phyloP scores from a whole-genome alignment of 305 asterid genomes.

The Fraxinus latifolia region DNA sequence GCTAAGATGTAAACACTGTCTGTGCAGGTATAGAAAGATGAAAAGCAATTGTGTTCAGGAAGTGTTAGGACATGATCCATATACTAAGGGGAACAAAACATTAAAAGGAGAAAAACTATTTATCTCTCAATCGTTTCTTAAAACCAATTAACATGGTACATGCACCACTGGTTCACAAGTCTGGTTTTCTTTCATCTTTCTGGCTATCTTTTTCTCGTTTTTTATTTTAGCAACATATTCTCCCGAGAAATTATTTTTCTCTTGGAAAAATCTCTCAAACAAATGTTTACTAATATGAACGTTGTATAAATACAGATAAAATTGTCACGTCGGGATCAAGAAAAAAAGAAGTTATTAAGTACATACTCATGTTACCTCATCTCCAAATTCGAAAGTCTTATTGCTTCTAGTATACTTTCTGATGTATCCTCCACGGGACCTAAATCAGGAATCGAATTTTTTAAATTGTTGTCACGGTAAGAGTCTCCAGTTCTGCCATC shows the following conservation, averaged over 20 bases:
- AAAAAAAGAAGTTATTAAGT: conserved; percentile 24
- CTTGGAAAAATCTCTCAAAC: neutral
- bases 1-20: neutral
- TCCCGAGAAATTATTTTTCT: neutral
- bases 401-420: conserved; percentile 95
- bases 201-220: neutral
- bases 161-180: neutral
- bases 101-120: neutral
- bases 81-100: neutral
- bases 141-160: neutral
- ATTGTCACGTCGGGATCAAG: neutral
- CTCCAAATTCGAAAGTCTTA: conserved; percentile 92
- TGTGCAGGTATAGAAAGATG: neutral
- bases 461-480: conserved; percentile 40
- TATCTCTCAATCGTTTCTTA: neutral
- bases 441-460: conserved; percentile 49
- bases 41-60: neutral
- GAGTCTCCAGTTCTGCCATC: conserved; percentile 60
- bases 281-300: neutral
- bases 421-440: conserved; percentile 88
- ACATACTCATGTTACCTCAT: conserved; percentile 80
- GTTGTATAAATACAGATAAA: neutral
- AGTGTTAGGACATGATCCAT: neutral
- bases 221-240: neutral
- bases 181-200: neutral